Percentiles rank a stretch among this genome's conserved stretches.
These are phyloP conservation scores for Musa schizocarpa DNA, from an alignment of 176 grass and related monocot genomes.

Conservation along the genomic window DNA sequence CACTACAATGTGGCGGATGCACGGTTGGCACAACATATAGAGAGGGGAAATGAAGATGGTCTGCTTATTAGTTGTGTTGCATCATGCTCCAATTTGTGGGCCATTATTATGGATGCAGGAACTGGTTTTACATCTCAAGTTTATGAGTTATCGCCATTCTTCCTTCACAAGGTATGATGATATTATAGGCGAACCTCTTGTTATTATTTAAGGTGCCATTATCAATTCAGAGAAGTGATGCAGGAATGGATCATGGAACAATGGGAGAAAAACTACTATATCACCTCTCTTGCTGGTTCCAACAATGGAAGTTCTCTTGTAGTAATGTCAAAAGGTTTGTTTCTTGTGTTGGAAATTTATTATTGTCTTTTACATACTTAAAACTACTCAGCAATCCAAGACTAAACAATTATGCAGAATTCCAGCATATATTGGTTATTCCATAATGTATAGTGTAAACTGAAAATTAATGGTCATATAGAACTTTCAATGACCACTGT, in stretches of 20 bases:
- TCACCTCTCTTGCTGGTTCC: constrained; percentile 16
- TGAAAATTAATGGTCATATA: background rate
- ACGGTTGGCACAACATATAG: constrained; percentile 54
- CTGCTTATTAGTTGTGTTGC: constrained; percentile 69
- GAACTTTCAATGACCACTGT: background rate
- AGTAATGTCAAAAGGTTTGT: constrained; percentile 23
- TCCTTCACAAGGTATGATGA: constrained; percentile 29
- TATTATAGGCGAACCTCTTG: background rate
- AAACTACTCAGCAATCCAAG: background rate
- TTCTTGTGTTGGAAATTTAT: background rate
- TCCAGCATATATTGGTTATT: background rate
- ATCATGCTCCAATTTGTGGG: constrained; percentile 63
- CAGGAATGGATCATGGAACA: constrained; percentile 25
- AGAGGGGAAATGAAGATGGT: constrained; percentile 69
- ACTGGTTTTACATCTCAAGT: constrained; percentile 63
- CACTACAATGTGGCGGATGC: constrained; percentile 58
- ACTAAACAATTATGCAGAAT: background rate
- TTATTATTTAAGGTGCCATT: background rate
- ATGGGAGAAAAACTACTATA: constrained; percentile 26
- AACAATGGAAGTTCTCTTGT: constrained; percentile 23
- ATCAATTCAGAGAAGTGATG: background rate
- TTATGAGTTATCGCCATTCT: constrained; percentile 46
- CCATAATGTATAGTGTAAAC: background rate
- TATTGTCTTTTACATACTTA: background rate
- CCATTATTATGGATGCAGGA: constrained; percentile 76